These are phyloP conservation scores for Porogramme epimiltina DNA, from an alignment of 1,284 basidiomycete species.

Conservation along the genomic window DNA sequence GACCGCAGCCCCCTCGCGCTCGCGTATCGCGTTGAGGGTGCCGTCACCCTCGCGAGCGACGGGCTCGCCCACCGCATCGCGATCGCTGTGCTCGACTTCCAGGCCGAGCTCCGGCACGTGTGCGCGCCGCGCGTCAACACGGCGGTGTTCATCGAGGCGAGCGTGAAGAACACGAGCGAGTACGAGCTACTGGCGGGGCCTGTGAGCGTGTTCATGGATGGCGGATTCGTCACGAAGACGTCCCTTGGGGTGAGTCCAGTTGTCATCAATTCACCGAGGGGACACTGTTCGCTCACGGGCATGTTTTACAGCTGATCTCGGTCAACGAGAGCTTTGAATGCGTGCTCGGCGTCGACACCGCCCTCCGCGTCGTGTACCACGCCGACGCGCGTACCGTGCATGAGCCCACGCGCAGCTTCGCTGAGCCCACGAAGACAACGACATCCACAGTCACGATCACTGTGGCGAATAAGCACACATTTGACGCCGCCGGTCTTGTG, in stretches of 20 bases:
- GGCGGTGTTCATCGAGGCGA: constrained; percentile 44
- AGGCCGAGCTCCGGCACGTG: constrained; percentile 48
- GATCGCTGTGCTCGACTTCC: constrained; percentile 49
- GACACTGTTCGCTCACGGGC: too few species aligned
- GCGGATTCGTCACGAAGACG: constrained; percentile 50
- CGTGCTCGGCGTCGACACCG: constrained; percentile 53
- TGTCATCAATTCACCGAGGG: too few species aligned
- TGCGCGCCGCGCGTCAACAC: constrained; percentile 49
- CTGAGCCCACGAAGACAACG: constrained; percentile 44
- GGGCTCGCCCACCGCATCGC: constrained; percentile 54
- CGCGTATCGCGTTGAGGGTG: constrained; percentile 50
- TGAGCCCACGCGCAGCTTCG: constrained; percentile 33
- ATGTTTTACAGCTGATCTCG: constrained; percentile 40
- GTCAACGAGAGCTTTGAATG: constrained; percentile 53
- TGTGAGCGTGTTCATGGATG: constrained; percentile 52
- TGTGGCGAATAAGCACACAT: constrained; percentile 52
- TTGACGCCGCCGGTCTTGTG: constrained; percentile 42
- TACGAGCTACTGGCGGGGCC: constrained; percentile 51
- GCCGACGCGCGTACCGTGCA: constrained; percentile 27
- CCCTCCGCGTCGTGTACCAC: constrained; percentile 10
- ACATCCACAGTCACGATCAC: constrained; percentile 45
- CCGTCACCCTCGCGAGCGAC: constrained; percentile 52
- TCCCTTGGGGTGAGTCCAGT: constrained; percentile 39
- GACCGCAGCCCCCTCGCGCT: constrained; percentile 45
- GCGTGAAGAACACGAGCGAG: constrained; percentile 54